Base-by-base conservation (phyloP, 352 stramenopile species). In the Globisporangium spinosum region DNA sequence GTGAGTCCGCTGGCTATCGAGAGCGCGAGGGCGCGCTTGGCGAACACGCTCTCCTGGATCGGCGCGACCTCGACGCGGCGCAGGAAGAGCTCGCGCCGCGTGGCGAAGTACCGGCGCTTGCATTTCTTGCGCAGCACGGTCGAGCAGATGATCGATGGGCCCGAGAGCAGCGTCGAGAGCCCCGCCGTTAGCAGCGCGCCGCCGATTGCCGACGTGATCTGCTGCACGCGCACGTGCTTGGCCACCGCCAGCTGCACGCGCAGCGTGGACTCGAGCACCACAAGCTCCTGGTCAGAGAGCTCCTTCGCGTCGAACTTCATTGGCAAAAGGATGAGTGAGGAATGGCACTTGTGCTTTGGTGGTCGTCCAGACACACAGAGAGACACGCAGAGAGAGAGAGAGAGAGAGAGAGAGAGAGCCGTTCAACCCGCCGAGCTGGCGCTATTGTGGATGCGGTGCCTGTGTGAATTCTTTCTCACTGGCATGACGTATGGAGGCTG, bases 181-280 rank as follows among this genome's bases (percentile, higher is more conserved):
- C 65, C 65, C 3, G 65, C 69, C 6, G 69, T 73, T 51, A 78
- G 58, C 23, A 71, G 8, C 58, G 38, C 59, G 27, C 40, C 43
- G 51, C 69, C 67, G 20, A 74, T 22, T 4, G 63, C 65, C 23
- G 58, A 29, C n/a, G 70, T 71, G 47, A 76, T 29, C 34, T 76
- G 65, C 49, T 68, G 58, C 6, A 60, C 47, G 38, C 66, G 65
- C 35, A 76, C 69, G 34, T 69, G 60, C 38, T 73, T 75, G 47
- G 45, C 54, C 23, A 78, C 70, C 8, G 68, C 49, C 35, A 78
- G 59, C 66, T 78, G 72, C 58, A 78, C 72, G 51, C 72, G 72
- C 32, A 78, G 62, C 5, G 72, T 74, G 23, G 62, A 64, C 51
- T 78, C 72, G 54, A 78, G 72, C 62, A 78, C 51, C 7, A 66